A percentile compares a stretch with the other conserved stretches of the same genome.
phyloP scores from a whole-genome alignment of 2,329 filamentous ascomycete genomes.

The Hypoxylon sp. region DNA sequence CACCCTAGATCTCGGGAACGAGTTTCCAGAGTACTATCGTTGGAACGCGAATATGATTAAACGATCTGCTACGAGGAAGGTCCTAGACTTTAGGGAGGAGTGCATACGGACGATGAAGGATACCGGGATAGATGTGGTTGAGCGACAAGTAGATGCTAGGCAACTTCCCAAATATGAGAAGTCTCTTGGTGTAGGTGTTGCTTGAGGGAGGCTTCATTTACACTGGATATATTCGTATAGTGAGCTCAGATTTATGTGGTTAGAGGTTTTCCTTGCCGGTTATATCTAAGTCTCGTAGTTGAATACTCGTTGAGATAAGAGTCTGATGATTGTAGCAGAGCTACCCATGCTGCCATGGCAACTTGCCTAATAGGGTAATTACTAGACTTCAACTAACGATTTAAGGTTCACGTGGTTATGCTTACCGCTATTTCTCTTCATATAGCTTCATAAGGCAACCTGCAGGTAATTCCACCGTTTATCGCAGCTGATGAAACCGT shows the following conservation, averaged over 20 bases:
- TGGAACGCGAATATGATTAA: constrained; percentile 34
- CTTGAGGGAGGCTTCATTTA: constrained; percentile 1
- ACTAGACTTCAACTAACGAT: neutral
- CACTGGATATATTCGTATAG: neutral
- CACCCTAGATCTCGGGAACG: constrained; percentile 26
- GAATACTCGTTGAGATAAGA: no score
- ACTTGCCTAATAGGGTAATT: constrained; percentile 26
- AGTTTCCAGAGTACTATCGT: constrained; percentile 36
- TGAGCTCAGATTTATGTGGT: neutral
- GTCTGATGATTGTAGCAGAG: no score
- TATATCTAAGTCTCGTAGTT: no score
- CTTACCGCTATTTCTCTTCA: constrained; percentile 25
- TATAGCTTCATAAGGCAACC: constrained; percentile 4
- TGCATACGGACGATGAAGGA: constrained; percentile 41
- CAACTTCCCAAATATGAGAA: constrained; percentile 27
- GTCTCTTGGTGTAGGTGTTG: constrained; percentile 16
- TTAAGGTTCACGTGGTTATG: constrained; percentile 7
- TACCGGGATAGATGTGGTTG: constrained; percentile 19
- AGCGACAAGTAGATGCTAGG: constrained; percentile 28
- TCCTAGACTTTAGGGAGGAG: constrained; percentile 37
- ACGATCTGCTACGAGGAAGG: constrained; percentile 37
- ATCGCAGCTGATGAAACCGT: neutral
- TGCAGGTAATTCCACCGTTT: constrained; percentile 1
- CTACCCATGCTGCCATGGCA: neutral
- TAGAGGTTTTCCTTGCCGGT: neutral